Conservation (phyloP, 2,329 filamentous ascomycete species). For the Penicillium sp. region DNA sequence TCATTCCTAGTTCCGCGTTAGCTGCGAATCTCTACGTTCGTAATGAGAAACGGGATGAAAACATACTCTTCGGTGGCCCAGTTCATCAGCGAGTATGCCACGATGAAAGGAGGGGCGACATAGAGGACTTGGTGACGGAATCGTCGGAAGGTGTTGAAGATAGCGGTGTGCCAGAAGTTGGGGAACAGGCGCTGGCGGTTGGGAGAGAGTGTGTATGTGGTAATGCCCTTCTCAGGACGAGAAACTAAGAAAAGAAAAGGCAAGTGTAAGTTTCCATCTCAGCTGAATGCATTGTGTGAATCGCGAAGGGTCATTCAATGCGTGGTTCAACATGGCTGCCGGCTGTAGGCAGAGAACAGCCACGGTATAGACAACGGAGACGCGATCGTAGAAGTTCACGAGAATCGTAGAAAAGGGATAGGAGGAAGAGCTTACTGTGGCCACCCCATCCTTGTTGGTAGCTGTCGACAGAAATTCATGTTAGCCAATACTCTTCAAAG, state of each 20-base stretch:
- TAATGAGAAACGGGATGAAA: no score
- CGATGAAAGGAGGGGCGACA: slow-evolving; percentile 73
- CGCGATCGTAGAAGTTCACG: neutral
- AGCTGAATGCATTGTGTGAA: neutral
- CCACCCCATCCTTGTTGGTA: slow-evolving; percentile 9
- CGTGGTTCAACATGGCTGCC: neutral
- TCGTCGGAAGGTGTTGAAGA: slow-evolving; percentile 95
- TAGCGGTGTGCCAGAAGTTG: slow-evolving; percentile 69
- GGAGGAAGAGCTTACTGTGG: slow-evolving; percentile 8
- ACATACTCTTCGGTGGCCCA: slow-evolving; percentile 86
- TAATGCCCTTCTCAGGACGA: slow-evolving; percentile 55
- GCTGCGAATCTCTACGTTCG: neutral
- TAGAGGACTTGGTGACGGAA: slow-evolving; percentile 84
- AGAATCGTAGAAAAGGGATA: neutral
- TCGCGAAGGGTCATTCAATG: neutral
- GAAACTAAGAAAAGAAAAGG: slow-evolving; percentile 26
- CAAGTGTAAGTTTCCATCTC: slow-evolving; percentile 14
- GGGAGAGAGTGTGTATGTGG: slow-evolving; percentile 70
- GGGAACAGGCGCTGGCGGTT: slow-evolving; percentile 90
- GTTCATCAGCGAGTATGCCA: slow-evolving; percentile 76
- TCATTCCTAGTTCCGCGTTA: slow-evolving; percentile 38
- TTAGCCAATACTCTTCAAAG: neutral
- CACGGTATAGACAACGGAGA: neutral
- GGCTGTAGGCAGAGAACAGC: neutral
- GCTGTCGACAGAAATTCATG: neutral